Percentiles rank a stretch among this genome's conserved stretches.
These are phyloP conservation scores for Anaeromyces robustus DNA, from an alignment of 192 early-diverging fungal genomes.

Conservation along the genomic window DNA sequence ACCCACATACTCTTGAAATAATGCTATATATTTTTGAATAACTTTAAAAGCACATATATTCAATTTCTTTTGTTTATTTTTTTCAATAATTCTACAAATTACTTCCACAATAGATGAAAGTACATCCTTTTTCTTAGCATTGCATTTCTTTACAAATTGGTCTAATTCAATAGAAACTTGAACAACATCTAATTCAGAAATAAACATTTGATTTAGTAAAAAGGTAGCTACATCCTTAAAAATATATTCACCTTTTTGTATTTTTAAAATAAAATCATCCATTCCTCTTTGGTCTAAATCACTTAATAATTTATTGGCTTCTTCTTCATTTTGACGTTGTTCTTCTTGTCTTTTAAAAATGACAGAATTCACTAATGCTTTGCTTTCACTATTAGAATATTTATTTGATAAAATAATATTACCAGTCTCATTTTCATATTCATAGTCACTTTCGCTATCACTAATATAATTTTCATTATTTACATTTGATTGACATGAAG, in stretches of 20 bases:
- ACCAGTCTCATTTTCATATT: no score
- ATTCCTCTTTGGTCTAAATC: not conserved
- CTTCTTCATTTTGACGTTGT: not conserved
- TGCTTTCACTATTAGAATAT: not conserved
- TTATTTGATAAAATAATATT: not conserved
- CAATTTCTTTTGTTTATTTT: not conserved
- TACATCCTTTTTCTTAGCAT: not conserved
- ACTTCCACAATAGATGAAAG: not conserved
- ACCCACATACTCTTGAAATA: not conserved
- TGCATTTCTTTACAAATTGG: not conserved
- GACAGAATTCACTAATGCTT: not conserved
- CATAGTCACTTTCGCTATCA: no score
- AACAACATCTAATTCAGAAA: not conserved
- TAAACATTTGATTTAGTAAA: not conserved
- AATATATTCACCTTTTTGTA: not conserved
- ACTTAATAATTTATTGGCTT: not conserved
- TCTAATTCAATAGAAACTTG: not conserved
- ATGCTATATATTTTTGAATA: not conserved
- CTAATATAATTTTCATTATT: no score
- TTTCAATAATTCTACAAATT: not conserved
- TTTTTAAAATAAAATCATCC: not conserved
- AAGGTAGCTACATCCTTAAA: not conserved
- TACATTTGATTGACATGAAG: no score
- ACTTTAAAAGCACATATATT: not conserved
- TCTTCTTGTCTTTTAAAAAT: not conserved